phyloP scores from a whole-genome alignment of 148 eudicot genomes.

The Nepenthes mirabilis region DNA sequence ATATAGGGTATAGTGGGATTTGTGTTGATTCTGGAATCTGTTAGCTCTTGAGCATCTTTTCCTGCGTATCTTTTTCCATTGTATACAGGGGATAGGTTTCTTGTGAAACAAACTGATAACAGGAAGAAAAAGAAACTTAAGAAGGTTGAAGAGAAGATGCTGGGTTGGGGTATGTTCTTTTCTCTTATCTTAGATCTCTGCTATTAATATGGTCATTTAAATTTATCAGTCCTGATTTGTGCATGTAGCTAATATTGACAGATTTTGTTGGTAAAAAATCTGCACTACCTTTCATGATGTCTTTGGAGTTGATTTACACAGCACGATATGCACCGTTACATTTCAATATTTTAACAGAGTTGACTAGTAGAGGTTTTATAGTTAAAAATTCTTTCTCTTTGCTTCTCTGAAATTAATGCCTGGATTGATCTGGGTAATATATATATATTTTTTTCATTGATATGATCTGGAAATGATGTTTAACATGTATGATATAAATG shows the following conservation, averaged over 20 bases:
- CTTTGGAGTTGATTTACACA: too few relatives aligned
- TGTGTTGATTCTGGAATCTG: neutral
- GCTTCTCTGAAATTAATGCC: too few relatives aligned
- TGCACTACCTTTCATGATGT: too few relatives aligned
- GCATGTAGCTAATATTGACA: neutral
- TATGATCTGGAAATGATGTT: too few relatives aligned
- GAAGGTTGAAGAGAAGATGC: slow-evolving; percentile 95
- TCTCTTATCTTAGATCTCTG: slow-evolving; percentile 1
- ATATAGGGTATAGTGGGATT: neutral
- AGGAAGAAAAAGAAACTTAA: slow-evolving; percentile 80
- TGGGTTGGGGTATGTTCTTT: slow-evolving; percentile 82
- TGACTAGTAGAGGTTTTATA: too few relatives aligned
- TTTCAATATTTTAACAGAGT: too few relatives aligned
- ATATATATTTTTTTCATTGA: too few relatives aligned
- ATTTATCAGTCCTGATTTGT: neutral
- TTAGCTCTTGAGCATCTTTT: neutral
- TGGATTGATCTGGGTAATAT: too few relatives aligned
- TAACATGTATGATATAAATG: too few relatives aligned
- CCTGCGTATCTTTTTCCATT: neutral
- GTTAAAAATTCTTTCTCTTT: too few relatives aligned
- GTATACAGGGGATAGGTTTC: slow-evolving; percentile 72
- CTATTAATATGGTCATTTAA: neutral
- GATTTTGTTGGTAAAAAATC: too few relatives aligned
- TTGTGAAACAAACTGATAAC: slow-evolving; percentile 82
- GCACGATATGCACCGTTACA: too few relatives aligned